Conservation (phyloP, 169 alveolate species). For the Plasmodium billcollinsi region DNA sequence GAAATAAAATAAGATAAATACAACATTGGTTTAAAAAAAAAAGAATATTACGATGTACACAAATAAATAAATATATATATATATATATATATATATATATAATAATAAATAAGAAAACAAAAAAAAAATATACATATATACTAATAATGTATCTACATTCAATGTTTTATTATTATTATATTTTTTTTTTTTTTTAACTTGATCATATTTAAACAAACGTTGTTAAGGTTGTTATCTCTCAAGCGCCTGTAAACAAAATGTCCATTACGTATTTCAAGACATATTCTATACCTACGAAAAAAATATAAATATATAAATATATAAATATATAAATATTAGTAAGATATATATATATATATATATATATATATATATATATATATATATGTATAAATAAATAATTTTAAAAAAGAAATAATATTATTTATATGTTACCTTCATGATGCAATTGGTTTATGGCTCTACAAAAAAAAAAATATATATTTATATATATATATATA, state of each 20-base stretch:
- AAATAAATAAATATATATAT: neutral
- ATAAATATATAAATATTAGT: neutral
- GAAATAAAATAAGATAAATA: no score
- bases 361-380: no score
- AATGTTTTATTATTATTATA: neutral
- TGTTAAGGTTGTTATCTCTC: neutral
- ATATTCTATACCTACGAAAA: slow-evolving; percentile 52
- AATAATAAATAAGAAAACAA: neutral
- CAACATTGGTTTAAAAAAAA: no score
- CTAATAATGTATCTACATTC: slow-evolving; percentile 39
- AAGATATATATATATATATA: neutral
- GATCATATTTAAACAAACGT: neutral
- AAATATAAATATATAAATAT: slow-evolving; percentile 1
- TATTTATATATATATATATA: neutral
- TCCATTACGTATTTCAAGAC: slow-evolving; percentile 61
- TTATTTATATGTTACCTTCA: slow-evolving; percentile 33
- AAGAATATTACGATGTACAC: no score
- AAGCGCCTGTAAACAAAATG: slow-evolving; percentile 56
- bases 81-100: neutral
- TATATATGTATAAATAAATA: neutral
- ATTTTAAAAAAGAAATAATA: neutral
- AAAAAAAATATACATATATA: no score
- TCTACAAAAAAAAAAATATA: slow-evolving; percentile 13
- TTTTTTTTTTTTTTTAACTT: neutral
- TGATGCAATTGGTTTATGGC: slow-evolving; percentile 65